Percentiles rank a stretch among this genome's conserved stretches.
Evolutionary conservation across 768 basidiomycete species (phyloP).

Genomic region (Cantharellus anzutake): DNA sequence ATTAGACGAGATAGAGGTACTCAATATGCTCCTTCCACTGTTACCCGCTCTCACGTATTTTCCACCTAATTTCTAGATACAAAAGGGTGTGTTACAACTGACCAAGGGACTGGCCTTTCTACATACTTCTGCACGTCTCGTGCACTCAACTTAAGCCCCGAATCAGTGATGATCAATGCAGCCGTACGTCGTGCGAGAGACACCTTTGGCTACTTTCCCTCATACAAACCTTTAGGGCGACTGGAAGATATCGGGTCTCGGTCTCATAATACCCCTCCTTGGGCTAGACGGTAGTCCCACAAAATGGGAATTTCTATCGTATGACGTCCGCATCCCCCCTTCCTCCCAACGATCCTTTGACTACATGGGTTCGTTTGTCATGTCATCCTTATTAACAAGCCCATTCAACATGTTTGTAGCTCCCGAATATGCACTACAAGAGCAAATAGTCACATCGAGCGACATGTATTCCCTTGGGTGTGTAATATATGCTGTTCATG

Average conservation of each 20-base stretch:
- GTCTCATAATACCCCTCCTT: conserved; percentile 62
- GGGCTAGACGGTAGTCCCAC: conserved; percentile 50
- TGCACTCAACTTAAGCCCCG: conserved; percentile 85
- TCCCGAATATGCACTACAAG: conserved; percentile 88
- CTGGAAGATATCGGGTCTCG: conserved; percentile 91
- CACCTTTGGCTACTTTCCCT: background rate
- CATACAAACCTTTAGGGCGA: conserved; percentile 44
- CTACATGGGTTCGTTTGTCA: conserved; percentile 56
- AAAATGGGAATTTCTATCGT: conserved; percentile 80
- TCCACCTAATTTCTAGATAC: conserved; percentile 35
- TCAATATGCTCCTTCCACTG: conserved; percentile 10
- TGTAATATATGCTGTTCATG: conserved; percentile 79
- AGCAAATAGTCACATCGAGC: conserved; percentile 65
- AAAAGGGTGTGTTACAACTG: conserved; percentile 88
- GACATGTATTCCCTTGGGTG: conserved; percentile 92
- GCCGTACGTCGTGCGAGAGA: conserved; percentile 28
- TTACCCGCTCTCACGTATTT: conserved; percentile 3
- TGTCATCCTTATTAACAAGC: background rate
- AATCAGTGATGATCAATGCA: conserved; percentile 75
- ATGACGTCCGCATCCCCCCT: conserved; percentile 57
- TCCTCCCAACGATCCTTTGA: conserved; percentile 87
- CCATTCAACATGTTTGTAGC: conserved; percentile 26
- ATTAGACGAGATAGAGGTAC: conserved; percentile 86
- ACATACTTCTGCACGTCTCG: conserved; percentile 76
- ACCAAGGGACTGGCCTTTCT: conserved; percentile 81